Evolutionary conservation across 2,329 filamentous ascomycete genomes (phyloP), one percentile per base, ranked within the genome.

Genomic region (Colletotrichum eleusines): DNA sequence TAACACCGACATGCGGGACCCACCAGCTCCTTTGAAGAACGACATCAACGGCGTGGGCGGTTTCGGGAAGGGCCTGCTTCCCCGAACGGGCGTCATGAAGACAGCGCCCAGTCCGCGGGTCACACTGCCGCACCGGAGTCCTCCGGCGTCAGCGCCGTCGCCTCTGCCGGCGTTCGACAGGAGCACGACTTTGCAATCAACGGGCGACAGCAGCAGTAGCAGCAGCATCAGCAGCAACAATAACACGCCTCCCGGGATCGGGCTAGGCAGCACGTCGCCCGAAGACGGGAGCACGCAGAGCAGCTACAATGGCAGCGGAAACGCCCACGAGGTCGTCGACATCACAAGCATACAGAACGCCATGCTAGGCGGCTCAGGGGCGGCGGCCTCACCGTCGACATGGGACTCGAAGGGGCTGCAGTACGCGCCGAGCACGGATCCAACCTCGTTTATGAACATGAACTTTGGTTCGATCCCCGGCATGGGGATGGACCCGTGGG

Each of bases 391-490:
- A 1, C 23, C 66, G 16, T 59, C 66, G 6, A 71, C 64, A 18
- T 71, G 69, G 69, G 58, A 71, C 11, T 71, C 69, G 23, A 58
- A 64, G 38, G 69, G 69, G 0, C 42, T 71, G 44, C 69, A 71
- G 20, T 71, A 71, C 46, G 69, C 69, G 16, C 69, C 69, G 1
- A 69, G 69, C 69, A 48, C 65, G 20, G 69, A 71, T 16, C 64
- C 65, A 20, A 33, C 40, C 16, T 71, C 69, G 1, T 69, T 69
- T n/a, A 33, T 59, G 23, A 61, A 71, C 31, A 46, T 63, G 42
- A 51, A 63, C 20, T 44, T 58, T 16, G 55, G 40, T 14, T 28
- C 44, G 1, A 61, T 44, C 16, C n/a, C 50, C 26, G 71, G 69
- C 6, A 59, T 55, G 23, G 71, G 53, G 9, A 60, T 72, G 7